These are phyloP conservation scores for Emericellopsis cladophorae DNA, from an alignment of 2,329 filamentous ascomycete genomes.

Conservation along the genomic window DNA sequence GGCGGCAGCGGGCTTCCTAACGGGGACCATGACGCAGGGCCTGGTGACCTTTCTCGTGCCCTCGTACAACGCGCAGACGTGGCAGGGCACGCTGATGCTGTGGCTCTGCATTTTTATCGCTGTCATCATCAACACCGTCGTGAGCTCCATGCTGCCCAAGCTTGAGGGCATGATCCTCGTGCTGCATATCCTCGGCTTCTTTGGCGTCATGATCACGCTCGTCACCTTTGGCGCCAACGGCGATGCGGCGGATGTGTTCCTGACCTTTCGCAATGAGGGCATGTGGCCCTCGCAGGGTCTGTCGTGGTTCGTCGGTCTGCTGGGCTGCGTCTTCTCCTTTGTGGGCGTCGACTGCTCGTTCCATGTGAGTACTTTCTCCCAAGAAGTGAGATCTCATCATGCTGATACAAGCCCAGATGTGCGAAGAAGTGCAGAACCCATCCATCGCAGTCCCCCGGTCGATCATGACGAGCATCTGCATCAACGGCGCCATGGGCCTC, in stretches of 20 bases:
- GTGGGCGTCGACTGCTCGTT: constrained; percentile 17
- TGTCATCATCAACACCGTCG: constrained; percentile 35
- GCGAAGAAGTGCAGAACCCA: neutral
- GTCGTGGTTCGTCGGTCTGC: constrained; percentile 30
- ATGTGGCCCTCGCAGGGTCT: constrained; percentile 28
- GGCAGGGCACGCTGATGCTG: constrained; percentile 35
- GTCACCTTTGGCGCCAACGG: constrained; percentile 18
- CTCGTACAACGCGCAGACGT: constrained; percentile 23
- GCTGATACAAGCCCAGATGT: too few species aligned
- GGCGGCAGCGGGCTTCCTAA: constrained; percentile 25
- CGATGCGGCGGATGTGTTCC: constrained; percentile 25
- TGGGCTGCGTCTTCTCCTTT: constrained; percentile 24
- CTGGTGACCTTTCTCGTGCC: constrained; percentile 25
- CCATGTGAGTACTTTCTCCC: constrained; percentile 10
- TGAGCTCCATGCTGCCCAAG: constrained; percentile 29
- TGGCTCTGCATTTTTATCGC: constrained; percentile 32
- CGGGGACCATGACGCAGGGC: constrained; percentile 30
- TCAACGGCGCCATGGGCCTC: constrained; percentile 28
- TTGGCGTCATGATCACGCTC: constrained; percentile 17
- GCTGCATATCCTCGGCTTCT: constrained; percentile 27
- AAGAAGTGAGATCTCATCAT: too few species aligned
- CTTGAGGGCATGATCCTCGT: constrained; percentile 37
- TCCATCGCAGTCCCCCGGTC: constrained; percentile 19
- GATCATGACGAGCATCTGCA: constrained; percentile 19
- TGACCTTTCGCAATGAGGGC: constrained; percentile 27